phyloP scores from a whole-genome alignment of 192 early-diverging fungal species.

The Piromyces sp. region DNA sequence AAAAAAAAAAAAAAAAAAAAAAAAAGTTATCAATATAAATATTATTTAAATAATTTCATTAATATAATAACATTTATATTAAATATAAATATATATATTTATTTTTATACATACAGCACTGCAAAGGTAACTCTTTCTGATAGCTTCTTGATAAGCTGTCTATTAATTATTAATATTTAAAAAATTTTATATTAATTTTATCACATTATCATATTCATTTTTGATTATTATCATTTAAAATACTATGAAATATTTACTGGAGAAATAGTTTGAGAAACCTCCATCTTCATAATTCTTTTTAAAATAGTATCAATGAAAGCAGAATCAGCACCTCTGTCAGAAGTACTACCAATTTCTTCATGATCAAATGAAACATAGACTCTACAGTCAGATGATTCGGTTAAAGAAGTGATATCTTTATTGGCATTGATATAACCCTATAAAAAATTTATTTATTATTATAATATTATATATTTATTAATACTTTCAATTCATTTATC shows the following conservation, averaged over 20 bases:
- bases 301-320: constrained; percentile 61
- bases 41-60: no score
- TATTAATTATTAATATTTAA: no score
- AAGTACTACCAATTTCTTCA: constrained; percentile 86
- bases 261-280: background rate
- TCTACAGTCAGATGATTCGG: constrained; percentile 55
- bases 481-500: no score
- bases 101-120: background rate
- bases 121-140: background rate
- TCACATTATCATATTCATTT: no score
- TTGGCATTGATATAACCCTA: constrained; percentile 40
- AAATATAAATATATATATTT: background rate
- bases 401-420: constrained; percentile 17
- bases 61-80: background rate
- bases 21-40: no score
- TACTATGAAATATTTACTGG: background rate
- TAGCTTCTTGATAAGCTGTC: background rate
- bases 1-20: no score
- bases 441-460: no score
- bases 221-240: no score
- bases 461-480: no score
- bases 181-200: no score
- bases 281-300: constrained; percentile 27
- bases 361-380: constrained; percentile 90
- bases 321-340: constrained; percentile 88